Base-by-base conservation (phyloP, 1,284 basidiomycete species). In the Trametes versicolor region DNA sequence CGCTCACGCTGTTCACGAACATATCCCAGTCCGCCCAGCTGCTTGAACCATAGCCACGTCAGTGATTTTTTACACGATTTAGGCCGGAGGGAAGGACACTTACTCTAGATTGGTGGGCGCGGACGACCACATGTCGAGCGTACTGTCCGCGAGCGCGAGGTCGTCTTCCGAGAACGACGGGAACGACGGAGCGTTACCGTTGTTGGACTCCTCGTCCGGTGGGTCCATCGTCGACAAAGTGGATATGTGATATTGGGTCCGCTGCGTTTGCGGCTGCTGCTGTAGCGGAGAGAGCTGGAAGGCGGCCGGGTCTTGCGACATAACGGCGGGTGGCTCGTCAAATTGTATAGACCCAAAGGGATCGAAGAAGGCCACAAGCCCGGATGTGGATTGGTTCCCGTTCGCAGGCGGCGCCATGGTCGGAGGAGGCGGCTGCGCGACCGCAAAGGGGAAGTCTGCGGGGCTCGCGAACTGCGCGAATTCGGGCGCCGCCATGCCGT, bases 1-100 rank as follows among this genome's bases (percentile, higher is more conserved):
- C 60, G 43, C 57, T 55, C 58, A 69, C 43, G 50, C 34, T 62
- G 37, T 49, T 62, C 23, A 69, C 48, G 57, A 66, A 68, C 43
- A 47, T 52, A 7, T 62, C 62, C 67, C 67, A 69, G 19, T 64
- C 67, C 13, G 54, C 62, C 67, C 60, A 66, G 43, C 64, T 66
- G 21, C 2, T 12, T 1, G 12, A 0, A 41, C 19, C n/a, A n/a
- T n/a, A n/a, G n/a, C n/a, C n/a, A n/a, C n/a, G n/a, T n/a, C n/a
- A n/a, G n/a, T n/a, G n/a, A n/a, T n/a, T n/a, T n/a, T n/a, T n/a
- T n/a, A n/a, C n/a, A n/a, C n/a, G n/a, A n/a, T n/a, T n/a, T n/a
- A n/a, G 27, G 2, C 9, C 1, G 19, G 36, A 19, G 10, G 9
- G 1, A 17, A 13, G 29, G 29, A 19, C 5, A 57, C 61, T 50